Conservation (phyloP, 176 grass and related monocot species). For the Carex parvula region DNA sequence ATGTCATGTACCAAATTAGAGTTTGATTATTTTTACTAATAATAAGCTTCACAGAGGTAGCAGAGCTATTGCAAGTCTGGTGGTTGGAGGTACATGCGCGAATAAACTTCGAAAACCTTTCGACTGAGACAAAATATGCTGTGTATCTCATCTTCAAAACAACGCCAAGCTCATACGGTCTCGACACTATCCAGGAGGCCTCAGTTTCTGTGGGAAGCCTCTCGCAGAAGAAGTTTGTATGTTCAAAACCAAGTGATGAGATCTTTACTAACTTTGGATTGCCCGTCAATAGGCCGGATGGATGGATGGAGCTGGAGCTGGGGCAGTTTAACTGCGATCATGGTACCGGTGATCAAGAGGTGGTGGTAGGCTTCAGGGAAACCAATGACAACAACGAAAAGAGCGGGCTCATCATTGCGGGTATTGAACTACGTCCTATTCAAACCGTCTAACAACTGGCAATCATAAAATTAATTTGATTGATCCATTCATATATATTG, state of each 20-base stretch:
- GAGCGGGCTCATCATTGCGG: slow-evolving; percentile 17
- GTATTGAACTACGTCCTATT: slow-evolving; percentile 33
- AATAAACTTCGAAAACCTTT: not conserved
- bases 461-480: too few relatives aligned
- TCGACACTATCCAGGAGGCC: slow-evolving; percentile 37
- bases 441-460: too few relatives aligned
- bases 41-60: slow-evolving; percentile 36
- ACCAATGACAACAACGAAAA: slow-evolving; percentile 28
- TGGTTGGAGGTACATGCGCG: slow-evolving; percentile 31
- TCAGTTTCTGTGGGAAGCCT: slow-evolving; percentile 2
- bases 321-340: not conserved
- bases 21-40: too few relatives aligned
- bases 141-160: slow-evolving; percentile 34
- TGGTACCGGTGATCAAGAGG: not conserved
- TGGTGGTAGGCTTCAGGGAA: slow-evolving; percentile 28
- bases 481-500: too few relatives aligned
- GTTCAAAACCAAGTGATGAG: not conserved
- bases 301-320: slow-evolving; percentile 50
- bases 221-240: not conserved
- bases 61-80: slow-evolving; percentile 29
- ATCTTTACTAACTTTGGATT: too few relatives aligned
- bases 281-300: slow-evolving; percentile 5
- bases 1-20: too few relatives aligned
- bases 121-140: slow-evolving; percentile 26
- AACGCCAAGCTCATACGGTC: slow-evolving; percentile 6